Base-by-base conservation (phyloP, 2,329 filamentous ascomycete species). In the Colletotrichum sojae region DNA sequence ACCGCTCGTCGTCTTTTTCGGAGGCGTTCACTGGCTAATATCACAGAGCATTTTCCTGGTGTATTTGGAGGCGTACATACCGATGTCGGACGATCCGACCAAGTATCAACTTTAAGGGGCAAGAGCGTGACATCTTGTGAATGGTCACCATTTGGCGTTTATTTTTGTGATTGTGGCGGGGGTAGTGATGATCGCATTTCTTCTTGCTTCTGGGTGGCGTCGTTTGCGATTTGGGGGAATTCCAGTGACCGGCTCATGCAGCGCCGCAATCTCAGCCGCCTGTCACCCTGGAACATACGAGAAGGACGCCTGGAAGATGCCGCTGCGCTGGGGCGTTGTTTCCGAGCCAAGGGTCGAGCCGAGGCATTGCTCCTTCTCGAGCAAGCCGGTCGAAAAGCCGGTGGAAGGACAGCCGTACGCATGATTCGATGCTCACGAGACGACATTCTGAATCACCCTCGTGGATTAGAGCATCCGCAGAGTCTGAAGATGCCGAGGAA, bases 11-110 rank as follows among this genome's bases (percentile, higher is more conserved):
- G 40, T 16, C 2, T 1, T 46, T 22, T 58, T 43, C 4, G 8
- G 25, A 1, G 12, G 8, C 10, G 10, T 58, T 31, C 55, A 58
- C 22, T 58, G 55, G 55, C 43, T 58, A 3, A 46, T 58, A 12
- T 58, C 40, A 20, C 55, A 58, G 39, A 48, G 40, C 20, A 58
- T 48, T 4, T 48, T 40, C 25, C 18, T 58, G 1, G 55, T 58
- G 20, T 48, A 10, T 48, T 5, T 48, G n/a, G n/a, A 16, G 16
- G n/a, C 10, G 15, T 31, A 48, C 15, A 20, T n/a, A n/a, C n/a
- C n/a, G n/a, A n/a, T n/a, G n/a, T n/a, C 5, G 18, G 20, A 16
- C 27, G 27, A 31, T 8, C 27, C 27, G 9, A 31, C 27, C 8
- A 6, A 27, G 6, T 27, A n/a, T n/a, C n/a, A n/a, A n/a, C n/a